Percentiles rank a stretch among this genome's conserved stretches.
Evolutionary conservation across 495 filamentous ascomycete species (phyloP).

Genomic region (Immersiella caudata): DNA sequence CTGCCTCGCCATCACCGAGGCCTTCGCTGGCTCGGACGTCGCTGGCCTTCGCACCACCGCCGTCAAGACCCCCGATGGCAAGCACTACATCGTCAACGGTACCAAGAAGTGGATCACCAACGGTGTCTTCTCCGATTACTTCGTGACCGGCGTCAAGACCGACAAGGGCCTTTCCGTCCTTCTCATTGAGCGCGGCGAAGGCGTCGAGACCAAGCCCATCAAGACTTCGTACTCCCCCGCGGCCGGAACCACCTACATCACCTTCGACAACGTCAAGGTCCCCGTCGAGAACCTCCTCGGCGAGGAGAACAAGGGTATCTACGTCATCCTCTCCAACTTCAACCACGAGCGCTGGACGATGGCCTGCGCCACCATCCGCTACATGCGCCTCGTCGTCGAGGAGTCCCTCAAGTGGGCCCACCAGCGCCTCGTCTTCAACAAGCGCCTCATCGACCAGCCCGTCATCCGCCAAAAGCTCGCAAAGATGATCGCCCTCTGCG

Average conservation of each 20-base stretch:
- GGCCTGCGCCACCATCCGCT: conserved; percentile 63
- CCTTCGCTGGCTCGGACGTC: conserved; percentile 87
- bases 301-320: conserved; percentile 83
- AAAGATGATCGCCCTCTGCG: conserved; percentile 82
- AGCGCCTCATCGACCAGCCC: conserved; percentile 79
- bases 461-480: conserved; percentile 88
- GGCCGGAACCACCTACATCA: conserved; percentile 78
- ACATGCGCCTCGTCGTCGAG: conserved; percentile 70
- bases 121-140: conserved; percentile 81
- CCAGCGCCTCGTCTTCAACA: conserved; percentile 84
- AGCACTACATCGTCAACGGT: conserved; percentile 83
- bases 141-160: conserved; percentile 79
- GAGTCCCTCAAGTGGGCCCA: conserved; percentile 90
- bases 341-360: conserved; percentile 81
- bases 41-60: conserved; percentile 82
- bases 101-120: conserved; percentile 97
- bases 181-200: conserved; percentile 71
- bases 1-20: conserved; percentile 85
- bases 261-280: conserved; percentile 86
- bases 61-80: conserved; percentile 77
- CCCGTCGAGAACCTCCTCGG: conserved; percentile 78
- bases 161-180: conserved; percentile 81
- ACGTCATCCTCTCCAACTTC: conserved; percentile 87
- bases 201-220: conserved; percentile 74
- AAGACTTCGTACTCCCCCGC: conserved; percentile 84